A percentile compares a stretch with the other conserved stretches of the same genome.
Conservation (phyloP, 2,329 filamentous ascomycete genomes). For the Ophiocordyceps sinensis region DNA sequence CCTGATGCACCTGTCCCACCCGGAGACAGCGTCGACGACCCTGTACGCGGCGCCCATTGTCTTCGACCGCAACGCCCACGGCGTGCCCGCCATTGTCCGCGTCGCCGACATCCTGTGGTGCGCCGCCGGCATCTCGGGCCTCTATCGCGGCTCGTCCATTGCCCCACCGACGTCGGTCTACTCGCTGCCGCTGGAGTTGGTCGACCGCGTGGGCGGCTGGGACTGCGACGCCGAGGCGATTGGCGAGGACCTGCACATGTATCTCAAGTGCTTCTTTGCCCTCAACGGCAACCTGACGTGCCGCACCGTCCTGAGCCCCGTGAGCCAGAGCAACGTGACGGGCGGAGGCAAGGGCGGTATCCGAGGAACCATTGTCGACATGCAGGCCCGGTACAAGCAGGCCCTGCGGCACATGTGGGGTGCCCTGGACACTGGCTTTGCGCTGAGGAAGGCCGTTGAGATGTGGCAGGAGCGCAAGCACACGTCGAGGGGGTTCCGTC, state of each 20-base stretch:
- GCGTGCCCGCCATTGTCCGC: constrained; percentile 51
- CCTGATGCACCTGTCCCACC: constrained; percentile 44
- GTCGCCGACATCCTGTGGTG: constrained; percentile 61
- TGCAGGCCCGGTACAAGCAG: constrained; percentile 55
- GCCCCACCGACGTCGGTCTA: constrained; percentile 63
- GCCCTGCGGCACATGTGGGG: constrained; percentile 67
- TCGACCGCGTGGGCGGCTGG: constrained; percentile 58
- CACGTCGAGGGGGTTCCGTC: constrained; percentile 38
- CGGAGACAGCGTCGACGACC: constrained; percentile 45
- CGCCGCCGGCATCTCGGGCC: constrained; percentile 54
- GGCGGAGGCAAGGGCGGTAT: constrained; percentile 40
- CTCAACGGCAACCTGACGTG: constrained; percentile 54
- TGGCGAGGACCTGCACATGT: constrained; percentile 66
- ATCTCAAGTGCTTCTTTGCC: constrained; percentile 64
- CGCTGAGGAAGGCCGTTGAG: constrained; percentile 41
- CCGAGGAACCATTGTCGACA: constrained; percentile 39
- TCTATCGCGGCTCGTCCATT: constrained; percentile 48
- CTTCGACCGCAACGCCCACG: constrained; percentile 60
- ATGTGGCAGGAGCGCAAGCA: constrained; percentile 44
- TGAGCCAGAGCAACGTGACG: constrained; percentile 59
- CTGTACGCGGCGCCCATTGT: constrained; percentile 58
- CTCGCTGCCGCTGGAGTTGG: constrained; percentile 50
- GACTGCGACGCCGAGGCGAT: constrained; percentile 57
- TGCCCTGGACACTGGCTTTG: constrained; percentile 53
- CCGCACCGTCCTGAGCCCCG: constrained; percentile 49